Conservation (phyloP, 2,329 filamentous ascomycete species). For the Xylariaceae sp. region DNA sequence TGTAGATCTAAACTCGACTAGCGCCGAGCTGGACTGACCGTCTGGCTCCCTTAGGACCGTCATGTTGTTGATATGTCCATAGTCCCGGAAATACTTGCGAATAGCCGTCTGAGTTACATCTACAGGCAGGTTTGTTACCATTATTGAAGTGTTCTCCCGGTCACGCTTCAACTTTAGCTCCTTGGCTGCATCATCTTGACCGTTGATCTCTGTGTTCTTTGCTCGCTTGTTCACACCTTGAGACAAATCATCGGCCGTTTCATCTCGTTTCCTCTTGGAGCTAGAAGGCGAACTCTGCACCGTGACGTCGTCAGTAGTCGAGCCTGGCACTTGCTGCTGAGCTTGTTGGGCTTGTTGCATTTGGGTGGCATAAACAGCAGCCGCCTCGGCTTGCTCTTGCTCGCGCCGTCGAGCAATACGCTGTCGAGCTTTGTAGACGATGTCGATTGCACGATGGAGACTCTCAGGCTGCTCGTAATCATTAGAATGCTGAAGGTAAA, state of each 20-base stretch:
- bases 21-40: slow-evolving; percentile 65
- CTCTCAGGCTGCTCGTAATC: slow-evolving; percentile 82
- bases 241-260: slow-evolving; percentile 51
- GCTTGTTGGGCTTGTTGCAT: slow-evolving; percentile 35
- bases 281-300: slow-evolving; percentile 43
- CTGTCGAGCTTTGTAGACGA: slow-evolving; percentile 70
- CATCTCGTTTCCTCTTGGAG: slow-evolving; percentile 76
- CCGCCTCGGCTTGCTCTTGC: slow-evolving; percentile 64
- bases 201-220: slow-evolving; percentile 48
- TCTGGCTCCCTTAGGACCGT: slow-evolving; percentile 66
- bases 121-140: slow-evolving; percentile 75
- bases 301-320: slow-evolving; percentile 28
- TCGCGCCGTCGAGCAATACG: slow-evolving; percentile 65
- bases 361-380: slow-evolving; percentile 51
- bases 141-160: slow-evolving; percentile 84
- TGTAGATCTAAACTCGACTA: slow-evolving; percentile 81
- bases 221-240: slow-evolving; percentile 68
- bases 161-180: slow-evolving; percentile 69
- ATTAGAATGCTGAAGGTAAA: slow-evolving; percentile 80
- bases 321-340: slow-evolving; percentile 38
- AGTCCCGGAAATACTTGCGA: slow-evolving; percentile 88
- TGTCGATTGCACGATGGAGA: slow-evolving; percentile 73
- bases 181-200: slow-evolving; percentile 36
- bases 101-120: slow-evolving; percentile 72
- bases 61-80: slow-evolving; percentile 80